Percentiles rank a stretch among this genome's conserved stretches.
phyloP scores from a whole-genome alignment of 352 stramenopile genomes.

The Phytopythium chamaehyphon region DNA sequence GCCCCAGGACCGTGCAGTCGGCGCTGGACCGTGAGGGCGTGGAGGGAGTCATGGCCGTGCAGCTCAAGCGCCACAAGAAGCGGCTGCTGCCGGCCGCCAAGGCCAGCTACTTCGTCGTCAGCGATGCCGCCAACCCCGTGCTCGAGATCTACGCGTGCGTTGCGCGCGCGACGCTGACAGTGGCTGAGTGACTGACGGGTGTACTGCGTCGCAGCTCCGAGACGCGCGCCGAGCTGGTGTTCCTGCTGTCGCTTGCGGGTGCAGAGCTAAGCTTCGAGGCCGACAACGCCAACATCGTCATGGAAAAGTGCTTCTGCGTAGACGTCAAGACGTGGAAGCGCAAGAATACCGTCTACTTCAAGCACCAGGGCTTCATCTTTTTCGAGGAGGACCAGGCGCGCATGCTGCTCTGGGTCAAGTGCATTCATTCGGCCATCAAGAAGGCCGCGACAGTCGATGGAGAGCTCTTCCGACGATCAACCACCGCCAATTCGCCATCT shows the following conservation, averaged over 20 bases:
- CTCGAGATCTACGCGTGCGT: slow-evolving; percentile 57
- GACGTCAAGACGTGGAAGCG: slow-evolving; percentile 73
- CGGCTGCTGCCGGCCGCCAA: slow-evolving; percentile 46
- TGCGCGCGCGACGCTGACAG: slow-evolving; percentile 4
- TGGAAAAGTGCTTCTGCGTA: slow-evolving; percentile 76
- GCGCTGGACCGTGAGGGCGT: slow-evolving; percentile 38
- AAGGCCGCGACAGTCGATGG: slow-evolving; percentile 30
- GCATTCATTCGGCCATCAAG: slow-evolving; percentile 68
- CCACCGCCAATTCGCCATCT: background rate
- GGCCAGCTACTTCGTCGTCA: slow-evolving; percentile 44
- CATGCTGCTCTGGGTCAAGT: slow-evolving; percentile 76
- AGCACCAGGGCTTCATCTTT: slow-evolving; percentile 65
- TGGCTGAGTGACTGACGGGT: slow-evolving; percentile 6
- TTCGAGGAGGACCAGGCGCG: slow-evolving; percentile 64
- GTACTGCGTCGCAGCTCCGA: slow-evolving; percentile 31
- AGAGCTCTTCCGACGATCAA: slow-evolving; percentile 30
- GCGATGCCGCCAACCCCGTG: slow-evolving; percentile 41
- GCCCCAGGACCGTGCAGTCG: slow-evolving; percentile 8
- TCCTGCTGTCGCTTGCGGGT: slow-evolving; percentile 53
- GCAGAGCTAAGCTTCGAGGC: slow-evolving; percentile 62
- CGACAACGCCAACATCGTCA: slow-evolving; percentile 61
- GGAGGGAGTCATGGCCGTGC: slow-evolving; percentile 56
- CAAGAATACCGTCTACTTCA: slow-evolving; percentile 48
- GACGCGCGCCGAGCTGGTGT: slow-evolving; percentile 43
- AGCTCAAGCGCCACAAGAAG: slow-evolving; percentile 41